Conservation (phyloP, 768 basidiomycete genomes). For the Naganishia antarctica region DNA sequence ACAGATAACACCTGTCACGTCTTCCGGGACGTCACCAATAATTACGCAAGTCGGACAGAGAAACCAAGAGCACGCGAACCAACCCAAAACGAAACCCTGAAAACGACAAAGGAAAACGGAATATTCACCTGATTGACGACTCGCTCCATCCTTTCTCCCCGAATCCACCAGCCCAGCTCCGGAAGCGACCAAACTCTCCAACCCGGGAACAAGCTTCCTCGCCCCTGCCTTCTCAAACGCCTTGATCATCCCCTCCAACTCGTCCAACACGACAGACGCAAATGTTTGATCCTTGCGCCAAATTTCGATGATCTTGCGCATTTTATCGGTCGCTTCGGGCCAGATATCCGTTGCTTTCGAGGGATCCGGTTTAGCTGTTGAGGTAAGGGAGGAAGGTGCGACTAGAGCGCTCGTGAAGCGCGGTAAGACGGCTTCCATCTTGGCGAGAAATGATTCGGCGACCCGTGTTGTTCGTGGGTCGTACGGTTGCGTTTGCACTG, state of each 20-base stretch:
- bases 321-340: conserved; percentile 3
- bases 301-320: conserved; percentile 13
- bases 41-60: too few species aligned
- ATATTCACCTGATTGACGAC: conserved; percentile 10
- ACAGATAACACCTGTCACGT: too few species aligned
- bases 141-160: neutral
- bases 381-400: neutral
- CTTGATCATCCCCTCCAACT: neutral
- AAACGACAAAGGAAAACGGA: neutral
- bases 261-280: neutral
- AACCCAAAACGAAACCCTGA: too few species aligned
- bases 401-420: neutral
- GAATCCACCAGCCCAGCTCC: neutral
- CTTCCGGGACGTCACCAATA: too few species aligned
- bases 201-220: neutral
- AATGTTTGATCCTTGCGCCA: conserved; percentile 8
- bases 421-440: conserved; percentile 1
- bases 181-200: neutral
- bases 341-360: neutral
- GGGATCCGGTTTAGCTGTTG: neutral
- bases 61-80: too few species aligned
- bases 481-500: neutral
- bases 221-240: neutral
- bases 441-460: conserved; percentile 3
- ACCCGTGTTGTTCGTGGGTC: conserved; percentile 14